phyloP scores from a whole-genome alignment of 768 basidiomycete species.

The Russula sp. region DNA sequence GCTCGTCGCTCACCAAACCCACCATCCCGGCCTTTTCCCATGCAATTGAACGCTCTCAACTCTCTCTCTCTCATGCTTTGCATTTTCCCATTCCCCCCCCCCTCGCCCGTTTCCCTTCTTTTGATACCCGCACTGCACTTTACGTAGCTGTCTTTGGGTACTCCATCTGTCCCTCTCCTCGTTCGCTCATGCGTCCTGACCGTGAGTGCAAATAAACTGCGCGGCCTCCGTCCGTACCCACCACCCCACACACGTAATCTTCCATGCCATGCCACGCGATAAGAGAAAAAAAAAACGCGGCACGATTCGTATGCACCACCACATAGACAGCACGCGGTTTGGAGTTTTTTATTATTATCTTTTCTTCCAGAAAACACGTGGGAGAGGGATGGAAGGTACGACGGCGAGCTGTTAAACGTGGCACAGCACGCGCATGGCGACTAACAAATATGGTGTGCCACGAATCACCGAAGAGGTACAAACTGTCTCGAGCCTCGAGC shows the following conservation, averaged over 20 bases:
- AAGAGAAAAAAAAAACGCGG: background rate
- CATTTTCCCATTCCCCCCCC: background rate
- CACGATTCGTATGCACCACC: constrained; percentile 7
- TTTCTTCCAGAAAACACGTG: constrained; percentile 13
- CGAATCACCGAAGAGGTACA: background rate
- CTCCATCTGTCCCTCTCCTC: constrained; percentile 11
- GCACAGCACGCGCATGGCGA: constrained; percentile 2
- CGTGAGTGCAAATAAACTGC: constrained; percentile 17
- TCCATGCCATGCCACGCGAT: background rate
- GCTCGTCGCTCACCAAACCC: constrained; percentile 1
- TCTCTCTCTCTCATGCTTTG: constrained; percentile 18
- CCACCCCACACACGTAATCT: constrained; percentile 11
- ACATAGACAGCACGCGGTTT: no score
- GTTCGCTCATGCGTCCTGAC: background rate
- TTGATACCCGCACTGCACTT: constrained; percentile 19
- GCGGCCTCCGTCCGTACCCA: constrained; percentile 6
- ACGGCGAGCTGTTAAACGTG: background rate
- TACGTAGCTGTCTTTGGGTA: constrained; percentile 19
- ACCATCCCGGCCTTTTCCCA: background rate
- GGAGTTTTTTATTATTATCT: no score
- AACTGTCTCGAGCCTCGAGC: constrained; percentile 12
- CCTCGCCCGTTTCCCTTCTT: background rate
- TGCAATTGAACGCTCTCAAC: constrained; percentile 13
- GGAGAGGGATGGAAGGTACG: constrained; percentile 9
- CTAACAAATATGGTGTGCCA: constrained; percentile 5